Evolutionary conservation across 2,329 filamentous ascomycete genomes (phyloP).

Genomic region (Trichocomaceae sp.): DNA sequence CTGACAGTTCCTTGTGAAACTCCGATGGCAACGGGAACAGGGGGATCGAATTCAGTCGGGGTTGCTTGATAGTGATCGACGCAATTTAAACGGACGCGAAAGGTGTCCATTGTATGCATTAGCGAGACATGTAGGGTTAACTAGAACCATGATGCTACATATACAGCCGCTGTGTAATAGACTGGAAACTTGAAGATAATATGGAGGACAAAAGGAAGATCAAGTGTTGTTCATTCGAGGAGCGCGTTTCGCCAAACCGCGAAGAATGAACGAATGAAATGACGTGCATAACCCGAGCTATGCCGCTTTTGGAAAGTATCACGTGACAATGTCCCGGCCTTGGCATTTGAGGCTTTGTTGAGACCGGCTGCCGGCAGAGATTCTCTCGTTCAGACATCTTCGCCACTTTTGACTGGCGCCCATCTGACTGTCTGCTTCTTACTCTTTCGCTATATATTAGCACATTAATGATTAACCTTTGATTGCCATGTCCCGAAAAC

Average conservation of each 20-base stretch:
- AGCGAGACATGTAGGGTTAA: constrained; percentile 16
- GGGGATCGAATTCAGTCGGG: constrained; percentile 74
- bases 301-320: background rate
- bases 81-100: constrained; percentile 88
- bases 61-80: constrained; percentile 87
- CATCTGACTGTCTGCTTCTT: background rate
- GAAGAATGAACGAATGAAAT: constrained; percentile 4
- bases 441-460: background rate
- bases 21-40: constrained; percentile 60
- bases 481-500: constrained; percentile 42
- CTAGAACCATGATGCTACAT: constrained; percentile 7
- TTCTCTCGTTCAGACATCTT: background rate
- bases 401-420: background rate
- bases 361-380: background rate
- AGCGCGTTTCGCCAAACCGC: constrained; percentile 4
- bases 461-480: background rate
- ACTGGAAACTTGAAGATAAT: background rate
- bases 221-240: background rate
- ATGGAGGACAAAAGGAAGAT: background rate
- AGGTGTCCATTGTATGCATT: constrained; percentile 56
- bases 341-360: background rate
- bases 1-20: constrained; percentile 55
- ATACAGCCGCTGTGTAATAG: background rate
- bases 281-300: constrained; percentile 9
- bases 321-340: background rate